phyloP scores from a whole-genome alignment of 139 green algal genomes.

The Chlamydomonas applanata region DNA sequence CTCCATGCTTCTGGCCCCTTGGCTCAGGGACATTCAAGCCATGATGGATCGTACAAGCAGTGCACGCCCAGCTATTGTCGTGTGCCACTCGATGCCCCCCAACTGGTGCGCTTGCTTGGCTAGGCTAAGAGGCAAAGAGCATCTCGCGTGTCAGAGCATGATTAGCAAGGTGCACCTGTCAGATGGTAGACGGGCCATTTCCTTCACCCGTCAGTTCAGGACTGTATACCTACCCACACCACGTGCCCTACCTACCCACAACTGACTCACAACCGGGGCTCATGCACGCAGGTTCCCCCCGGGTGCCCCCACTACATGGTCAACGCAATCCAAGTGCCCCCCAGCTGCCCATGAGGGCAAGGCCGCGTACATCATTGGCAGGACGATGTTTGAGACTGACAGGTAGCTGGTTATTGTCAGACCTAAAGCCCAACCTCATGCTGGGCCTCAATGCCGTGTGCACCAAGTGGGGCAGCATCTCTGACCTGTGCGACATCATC shows the following conservation, averaged over 20 bases:
- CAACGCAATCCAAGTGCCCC: not conserved
- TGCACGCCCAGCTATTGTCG: slow-evolving; percentile 18
- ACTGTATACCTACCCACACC: slow-evolving; percentile 41
- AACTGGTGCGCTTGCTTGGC: slow-evolving; percentile 25
- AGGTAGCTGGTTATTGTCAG: slow-evolving; percentile 1
- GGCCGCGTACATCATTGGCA: slow-evolving; percentile 38
- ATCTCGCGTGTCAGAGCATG: not conserved
- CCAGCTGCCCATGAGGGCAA: not conserved
- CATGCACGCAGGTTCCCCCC: too few relatives aligned
- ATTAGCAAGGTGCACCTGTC: not conserved
- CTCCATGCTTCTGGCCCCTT: not conserved
- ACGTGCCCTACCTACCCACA: slow-evolving; percentile 14
- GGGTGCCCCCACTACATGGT: too few relatives aligned
- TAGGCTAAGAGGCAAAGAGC: slow-evolving; percentile 7
- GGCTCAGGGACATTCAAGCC: not conserved
- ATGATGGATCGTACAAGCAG: not conserved
- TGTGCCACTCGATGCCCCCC: slow-evolving; percentile 45
- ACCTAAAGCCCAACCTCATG: too few relatives aligned
- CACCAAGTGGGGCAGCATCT: too few relatives aligned
- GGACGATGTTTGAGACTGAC: slow-evolving; percentile 71
- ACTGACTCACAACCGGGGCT: not conserved
- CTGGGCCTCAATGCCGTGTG: too few relatives aligned
- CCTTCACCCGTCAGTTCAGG: not conserved
- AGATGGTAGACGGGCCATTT: not conserved
- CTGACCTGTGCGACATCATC: too few relatives aligned